Evolutionary conservation across 192 early-diverging fungal species (phyloP).

Genomic region (Ambispora gerdemannii): DNA sequence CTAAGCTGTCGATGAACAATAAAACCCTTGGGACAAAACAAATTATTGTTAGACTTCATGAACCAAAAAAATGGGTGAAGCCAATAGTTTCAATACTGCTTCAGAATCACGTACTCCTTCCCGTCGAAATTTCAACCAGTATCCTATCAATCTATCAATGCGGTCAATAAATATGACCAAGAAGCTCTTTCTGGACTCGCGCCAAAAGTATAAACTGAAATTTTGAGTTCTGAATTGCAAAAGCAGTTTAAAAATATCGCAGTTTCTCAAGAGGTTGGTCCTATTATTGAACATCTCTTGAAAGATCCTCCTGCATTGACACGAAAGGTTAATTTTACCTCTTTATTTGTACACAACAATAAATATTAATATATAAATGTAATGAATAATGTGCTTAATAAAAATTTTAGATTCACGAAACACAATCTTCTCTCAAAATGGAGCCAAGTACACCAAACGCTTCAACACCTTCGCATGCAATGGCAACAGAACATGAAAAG

Average conservation of each 20-base stretch:
- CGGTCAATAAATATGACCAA: slow-evolving; percentile 15
- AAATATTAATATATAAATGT: background rate
- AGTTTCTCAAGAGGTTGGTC: slow-evolving; percentile 26
- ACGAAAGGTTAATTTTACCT: slow-evolving; percentile 6
- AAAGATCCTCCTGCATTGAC: slow-evolving; percentile 17
- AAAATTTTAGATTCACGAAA: slow-evolving; percentile 5
- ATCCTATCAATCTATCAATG: slow-evolving; percentile 7
- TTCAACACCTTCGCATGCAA: too few species aligned
- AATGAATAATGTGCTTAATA: background rate
- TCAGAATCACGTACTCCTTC: slow-evolving; percentile 23
- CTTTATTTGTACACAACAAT: background rate
- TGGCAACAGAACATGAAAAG: slow-evolving; percentile 33
- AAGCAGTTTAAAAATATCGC: slow-evolving; percentile 27
- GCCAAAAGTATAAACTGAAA: slow-evolving; percentile 17
- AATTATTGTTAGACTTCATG: slow-evolving; percentile 89
- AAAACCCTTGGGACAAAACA: slow-evolving; percentile 77
- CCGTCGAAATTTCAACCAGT: slow-evolving; percentile 22
- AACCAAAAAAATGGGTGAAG: slow-evolving; percentile 93
- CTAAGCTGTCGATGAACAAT: slow-evolving; percentile 87
- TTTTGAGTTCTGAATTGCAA: slow-evolving; percentile 29
- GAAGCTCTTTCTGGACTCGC: slow-evolving; percentile 22
- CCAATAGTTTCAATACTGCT: background rate
- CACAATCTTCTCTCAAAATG: background rate
- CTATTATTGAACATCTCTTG: slow-evolving; percentile 25
- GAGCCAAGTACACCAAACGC: too few species aligned